phyloP scores from a whole-genome alignment of 371 early-diverging fungal species.

The Funneliformis caledonium region DNA sequence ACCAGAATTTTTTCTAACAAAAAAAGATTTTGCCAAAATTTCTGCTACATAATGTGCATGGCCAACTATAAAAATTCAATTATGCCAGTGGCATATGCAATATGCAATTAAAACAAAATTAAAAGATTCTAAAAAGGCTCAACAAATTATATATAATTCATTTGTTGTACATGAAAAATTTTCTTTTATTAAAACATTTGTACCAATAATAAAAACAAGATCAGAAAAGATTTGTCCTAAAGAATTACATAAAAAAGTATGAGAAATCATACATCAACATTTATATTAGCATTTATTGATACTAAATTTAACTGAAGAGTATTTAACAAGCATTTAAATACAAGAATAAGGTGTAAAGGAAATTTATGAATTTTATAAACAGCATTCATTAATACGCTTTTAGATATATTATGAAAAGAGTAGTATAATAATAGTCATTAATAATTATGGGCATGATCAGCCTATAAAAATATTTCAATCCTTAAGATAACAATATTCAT shows the following conservation, averaged over 20 bases:
- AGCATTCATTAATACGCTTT: background rate
- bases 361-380: conserved; percentile 11
- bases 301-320: too few relatives aligned
- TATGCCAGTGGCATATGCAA: conserved; percentile 6
- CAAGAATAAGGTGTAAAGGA: background rate
- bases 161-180: too few relatives aligned
- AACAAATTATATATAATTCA: too few relatives aligned
- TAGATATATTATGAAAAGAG: background rate
- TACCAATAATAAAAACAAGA: too few relatives aligned
- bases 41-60: background rate
- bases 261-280: background rate
- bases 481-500: background rate
- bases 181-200: too few relatives aligned
- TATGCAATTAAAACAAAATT: background rate
- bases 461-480: background rate
- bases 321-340: background rate
- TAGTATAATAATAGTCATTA: background rate
- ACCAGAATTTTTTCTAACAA: too few relatives aligned
- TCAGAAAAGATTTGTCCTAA: background rate
- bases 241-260: background rate
- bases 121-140: too few relatives aligned
- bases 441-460: background rate
- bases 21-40: background rate
- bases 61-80: background rate
- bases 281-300: background rate